Base-by-base conservation (phyloP, 441 rosid genomes). In the Omphalea diandra region DNA sequence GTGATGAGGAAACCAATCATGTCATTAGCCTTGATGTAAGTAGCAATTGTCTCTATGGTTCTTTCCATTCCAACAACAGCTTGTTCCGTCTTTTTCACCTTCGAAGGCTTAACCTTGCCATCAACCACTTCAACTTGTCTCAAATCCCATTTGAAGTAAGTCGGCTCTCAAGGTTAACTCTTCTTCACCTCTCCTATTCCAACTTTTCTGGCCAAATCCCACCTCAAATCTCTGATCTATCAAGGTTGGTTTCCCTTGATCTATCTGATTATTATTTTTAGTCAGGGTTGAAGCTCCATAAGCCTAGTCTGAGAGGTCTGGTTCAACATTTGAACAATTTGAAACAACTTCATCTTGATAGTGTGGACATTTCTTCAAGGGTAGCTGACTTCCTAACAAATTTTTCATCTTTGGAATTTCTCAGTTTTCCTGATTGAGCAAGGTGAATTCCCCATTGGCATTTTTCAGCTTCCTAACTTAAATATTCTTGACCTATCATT, bases 1-100 rank as follows among this genome's bases (percentile, higher is more conserved):
- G 72, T 2, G 56, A 69, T 59, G 0, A 0, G 3, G 11, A 17
- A 53, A 69, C 56, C 0, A 63, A 63, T 17, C 54, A 76, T 66
- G 73, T 72, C 1, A 76, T 20, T 2, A 60, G 53, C 20, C 72
- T 71, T 18, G 69, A 71, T 4, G 75, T 76, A 9, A 61, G 72
- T 11, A 58, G 53, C 2, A 71, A 71, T 36, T 36, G 49, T 36
- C 75, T 75, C 32, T 24, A 38, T 46, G 78, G 67, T n/a, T 26
- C 22, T 27, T 40, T 71, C 4, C 49, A 9, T 22, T 22, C n/a
- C 65, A 7, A 61, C n/a, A 61, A 4, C 65, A 61, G 29, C 26
- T 27, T 36, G 46, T 63, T 54, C 18, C 10, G 5, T n/a, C 75
- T 71, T 43, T 29, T 12, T 26, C 44, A 40, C 40, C 63, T 71